Evolutionary conservation across 331 rosid species (phyloP).

Genomic region (Rosa hybrid): DNA sequence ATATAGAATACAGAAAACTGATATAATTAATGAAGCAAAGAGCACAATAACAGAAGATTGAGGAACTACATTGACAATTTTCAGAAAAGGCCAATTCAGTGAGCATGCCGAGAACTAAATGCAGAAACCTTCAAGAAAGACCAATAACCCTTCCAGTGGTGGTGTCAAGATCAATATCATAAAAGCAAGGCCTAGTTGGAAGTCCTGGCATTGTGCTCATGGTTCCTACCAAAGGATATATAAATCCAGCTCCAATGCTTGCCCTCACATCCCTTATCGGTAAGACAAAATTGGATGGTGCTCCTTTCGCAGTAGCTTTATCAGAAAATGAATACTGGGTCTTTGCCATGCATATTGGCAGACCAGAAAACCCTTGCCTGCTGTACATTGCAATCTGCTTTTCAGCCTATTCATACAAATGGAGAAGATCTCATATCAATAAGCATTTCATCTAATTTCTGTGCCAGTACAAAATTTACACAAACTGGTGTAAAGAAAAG

Average conservation of each 20-base stretch:
- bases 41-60: not conserved
- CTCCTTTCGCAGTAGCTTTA: slow-evolving; percentile 81
- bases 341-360: slow-evolving; percentile 98
- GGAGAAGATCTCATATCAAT: not conserved
- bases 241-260: slow-evolving; percentile 96
- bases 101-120: slow-evolving; percentile 12
- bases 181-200: slow-evolving; percentile 98
- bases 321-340: slow-evolving; percentile 96
- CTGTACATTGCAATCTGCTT: slow-evolving; percentile 89
- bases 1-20: not conserved
- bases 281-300: slow-evolving; percentile 73
- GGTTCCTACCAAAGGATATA: slow-evolving; percentile 94
- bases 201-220: slow-evolving; percentile 99
- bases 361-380: slow-evolving; percentile 88
- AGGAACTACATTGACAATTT: not conserved
- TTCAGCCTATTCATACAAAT: slow-evolving; percentile 67
- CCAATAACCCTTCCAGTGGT: slow-evolving; percentile 83
- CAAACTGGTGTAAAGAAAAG: not conserved
- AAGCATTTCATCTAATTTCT: not conserved
- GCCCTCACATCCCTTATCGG: slow-evolving; percentile 96
- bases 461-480: not conserved
- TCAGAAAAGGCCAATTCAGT: slow-evolving; percentile 6
- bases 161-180: slow-evolving; percentile 88
- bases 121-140: slow-evolving; percentile 57
- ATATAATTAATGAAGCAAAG: not conserved